Conservation (phyloP, 2,329 filamentous ascomycete species). For the Aspergillus glaucus region DNA sequence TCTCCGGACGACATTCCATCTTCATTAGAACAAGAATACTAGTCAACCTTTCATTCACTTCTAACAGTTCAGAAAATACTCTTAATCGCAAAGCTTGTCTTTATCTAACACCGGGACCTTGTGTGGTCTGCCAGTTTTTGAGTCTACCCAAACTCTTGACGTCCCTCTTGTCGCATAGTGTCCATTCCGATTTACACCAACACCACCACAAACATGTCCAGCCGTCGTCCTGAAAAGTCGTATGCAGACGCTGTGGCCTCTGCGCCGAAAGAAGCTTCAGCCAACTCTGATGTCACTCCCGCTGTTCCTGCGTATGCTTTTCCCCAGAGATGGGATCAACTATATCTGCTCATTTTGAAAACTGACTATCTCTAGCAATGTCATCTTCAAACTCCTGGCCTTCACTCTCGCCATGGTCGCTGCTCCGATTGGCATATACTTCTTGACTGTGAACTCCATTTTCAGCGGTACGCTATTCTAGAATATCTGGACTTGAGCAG, state of each 20-base stretch:
- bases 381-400: constrained; percentile 81
- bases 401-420: constrained; percentile 92
- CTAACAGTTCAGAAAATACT: too few relatives aligned
- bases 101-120: too few relatives aligned
- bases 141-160: too few relatives aligned
- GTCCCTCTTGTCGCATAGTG: too few relatives aligned
- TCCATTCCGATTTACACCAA: neutral
- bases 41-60: too few relatives aligned
- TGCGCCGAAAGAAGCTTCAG: constrained; percentile 34
- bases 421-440: constrained; percentile 83
- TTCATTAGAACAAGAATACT: neutral
- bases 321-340: constrained; percentile 18
- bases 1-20: neutral
- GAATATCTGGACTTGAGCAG: neutral
- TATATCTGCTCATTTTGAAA: neutral
- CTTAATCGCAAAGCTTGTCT: too few relatives aligned
- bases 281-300: constrained; percentile 68
- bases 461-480: constrained; percentile 60
- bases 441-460: constrained; percentile 66
- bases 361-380: constrained; percentile 45
- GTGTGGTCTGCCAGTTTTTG: too few relatives aligned
- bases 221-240: constrained; percentile 24
- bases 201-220: constrained; percentile 20
- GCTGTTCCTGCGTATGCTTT: constrained; percentile 65
- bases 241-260: constrained; percentile 22